phyloP scores from a whole-genome alignment of 208 protist genomes.

The Trypanosomatidae sp. region DNA sequence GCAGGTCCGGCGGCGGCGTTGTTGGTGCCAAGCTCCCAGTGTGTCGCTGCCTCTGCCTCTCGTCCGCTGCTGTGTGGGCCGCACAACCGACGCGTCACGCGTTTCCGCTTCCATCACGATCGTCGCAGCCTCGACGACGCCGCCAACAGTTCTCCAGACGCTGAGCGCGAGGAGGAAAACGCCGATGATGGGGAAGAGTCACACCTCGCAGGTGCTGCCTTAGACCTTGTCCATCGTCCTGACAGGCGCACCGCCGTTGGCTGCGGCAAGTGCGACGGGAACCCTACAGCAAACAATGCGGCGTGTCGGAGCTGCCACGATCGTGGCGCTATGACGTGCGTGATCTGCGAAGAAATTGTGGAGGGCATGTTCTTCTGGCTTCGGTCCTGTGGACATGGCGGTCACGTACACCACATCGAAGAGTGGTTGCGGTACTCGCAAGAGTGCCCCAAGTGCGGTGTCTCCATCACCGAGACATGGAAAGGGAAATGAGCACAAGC shows the following conservation, averaged over 20 bases:
- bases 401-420: conserved; percentile 79
- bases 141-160: neutral
- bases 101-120: neutral
- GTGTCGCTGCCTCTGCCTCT: neutral
- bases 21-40: neutral
- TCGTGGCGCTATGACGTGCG: conserved; percentile 59
- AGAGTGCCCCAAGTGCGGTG: conserved; percentile 74
- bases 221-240: neutral
- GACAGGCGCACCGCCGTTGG: conserved; percentile 16
- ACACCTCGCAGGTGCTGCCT: conserved; percentile 2
- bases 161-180: conserved; percentile 4
- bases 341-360: conserved; percentile 82
- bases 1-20: neutral
- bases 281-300: conserved; percentile 48
- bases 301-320: conserved; percentile 48
- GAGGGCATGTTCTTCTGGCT: conserved; percentile 85
- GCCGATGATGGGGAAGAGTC: conserved; percentile 6
- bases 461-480: conserved; percentile 45
- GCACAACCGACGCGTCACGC: neutral
- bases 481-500: conserved; percentile 15
- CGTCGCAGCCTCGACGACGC: conserved; percentile 15
- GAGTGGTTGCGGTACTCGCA: conserved; percentile 71
- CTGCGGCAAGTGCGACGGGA: neutral
- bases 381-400: conserved; percentile 81
- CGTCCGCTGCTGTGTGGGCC: neutral